Conservation (phyloP, 495 filamentous ascomycete species). For the Podospora comata region DNA sequence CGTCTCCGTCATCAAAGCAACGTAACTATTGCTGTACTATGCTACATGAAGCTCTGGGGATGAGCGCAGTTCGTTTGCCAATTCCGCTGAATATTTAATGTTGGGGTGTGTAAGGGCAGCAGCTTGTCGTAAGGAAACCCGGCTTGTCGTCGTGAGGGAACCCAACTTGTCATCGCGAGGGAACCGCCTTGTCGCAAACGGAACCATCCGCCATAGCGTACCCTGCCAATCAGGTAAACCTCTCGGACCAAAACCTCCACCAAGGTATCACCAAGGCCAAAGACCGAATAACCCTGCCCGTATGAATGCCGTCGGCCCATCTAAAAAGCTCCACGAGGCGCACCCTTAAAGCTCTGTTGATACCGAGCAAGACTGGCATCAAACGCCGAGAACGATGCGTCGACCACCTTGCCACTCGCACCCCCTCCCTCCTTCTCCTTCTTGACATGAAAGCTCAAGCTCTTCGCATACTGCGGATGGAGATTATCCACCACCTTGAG, state of each 20-base stretch:
- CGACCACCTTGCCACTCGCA: background rate
- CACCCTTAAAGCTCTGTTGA: background rate
- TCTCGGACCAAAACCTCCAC: background rate
- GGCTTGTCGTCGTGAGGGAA: too few relatives aligned
- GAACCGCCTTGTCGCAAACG: too few relatives aligned
- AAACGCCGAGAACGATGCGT: constrained; percentile 4
- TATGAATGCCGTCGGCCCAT: background rate
- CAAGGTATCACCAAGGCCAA: background rate
- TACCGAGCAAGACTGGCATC: constrained; percentile 8
- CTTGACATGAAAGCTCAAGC: background rate
- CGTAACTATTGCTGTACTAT: too few relatives aligned
- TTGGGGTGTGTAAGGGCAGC: too few relatives aligned
- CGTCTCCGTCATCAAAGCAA: too few relatives aligned
- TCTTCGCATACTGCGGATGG: background rate
- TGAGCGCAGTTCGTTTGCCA: too few relatives aligned
- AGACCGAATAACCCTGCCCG: background rate
- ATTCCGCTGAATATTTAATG: too few relatives aligned
- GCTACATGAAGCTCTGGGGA: too few relatives aligned
- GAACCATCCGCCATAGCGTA: too few relatives aligned
- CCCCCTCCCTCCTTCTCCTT: background rate
- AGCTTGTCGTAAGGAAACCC: too few relatives aligned
- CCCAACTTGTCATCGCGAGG: too few relatives aligned
- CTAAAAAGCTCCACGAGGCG: background rate
- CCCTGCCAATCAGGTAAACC: too few relatives aligned
- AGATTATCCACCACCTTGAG: constrained; percentile 19